Base-by-base conservation (phyloP, 768 basidiomycete species). In the Russula griseocarnosa region DNA sequence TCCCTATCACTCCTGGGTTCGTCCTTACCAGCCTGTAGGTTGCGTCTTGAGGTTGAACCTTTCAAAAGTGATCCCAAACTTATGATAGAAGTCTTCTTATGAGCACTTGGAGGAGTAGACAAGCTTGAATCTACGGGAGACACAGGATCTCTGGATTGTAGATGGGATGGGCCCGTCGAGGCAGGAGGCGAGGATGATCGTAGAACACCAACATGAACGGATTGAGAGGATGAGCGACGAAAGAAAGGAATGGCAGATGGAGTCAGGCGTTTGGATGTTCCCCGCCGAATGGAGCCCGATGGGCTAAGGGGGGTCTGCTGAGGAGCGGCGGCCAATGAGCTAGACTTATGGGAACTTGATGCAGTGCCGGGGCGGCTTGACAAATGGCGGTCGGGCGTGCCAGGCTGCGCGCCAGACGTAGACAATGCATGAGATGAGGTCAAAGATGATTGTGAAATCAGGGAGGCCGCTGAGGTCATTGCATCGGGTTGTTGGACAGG, bases 211-310 rank as follows among this genome's bases (percentile, higher is more conserved):
- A 71, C 73, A 66, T 91, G 87, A 82, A 91, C 87, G 16, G 89
- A 91, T 71, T 93, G 90, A 8, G 94, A 94, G 30, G 91, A 90
- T 9, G 92, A 93, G 40, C 94, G 87, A 50, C 92, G 84, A 79
- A 96, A 95, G 76, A 96, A 96, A 2, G 94, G 94, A 63, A 96
- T 96, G 16, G 92, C 90, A 30, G 92, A 94, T 1, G 93, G 93
- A 1, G 94, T 94, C 52, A 94, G 83, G 63, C 94, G 86, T 73
- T 87, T 93, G 26, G 86, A 86, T 62, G 86, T 84, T 32, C 83
- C 81, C 46, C 87, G 84, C 58, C 86, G 83, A 49, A 86, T 74
- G 18, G 88, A 90, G 20, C 85, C 81, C 22, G 86, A 79, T 36
- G 90, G 90, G 69, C 89, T 92, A 26, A 90, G 81, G 22, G 90